Base-by-base conservation (phyloP, 306 rosid species). In the Cicer yamashitae region DNA sequence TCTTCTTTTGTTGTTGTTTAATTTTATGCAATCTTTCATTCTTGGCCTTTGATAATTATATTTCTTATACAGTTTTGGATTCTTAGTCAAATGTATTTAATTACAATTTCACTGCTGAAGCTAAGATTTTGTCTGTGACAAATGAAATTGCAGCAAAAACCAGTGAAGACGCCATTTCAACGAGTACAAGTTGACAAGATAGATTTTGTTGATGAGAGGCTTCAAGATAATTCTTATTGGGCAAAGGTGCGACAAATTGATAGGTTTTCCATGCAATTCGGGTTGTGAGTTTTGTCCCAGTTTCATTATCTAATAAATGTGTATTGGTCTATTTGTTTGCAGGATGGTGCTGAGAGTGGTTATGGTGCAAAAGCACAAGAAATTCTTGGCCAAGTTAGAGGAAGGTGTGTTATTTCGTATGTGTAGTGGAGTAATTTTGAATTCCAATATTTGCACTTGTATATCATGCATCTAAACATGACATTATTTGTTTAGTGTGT, bases 331-430 rank as follows among this genome's bases (percentile, higher is more conserved):
- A 75, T 83, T 65, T 76, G 47, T 77, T 67, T 53, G 78, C 92
- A 96, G 99, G 84, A 65, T 57, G 99, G 99, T 74, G 98, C 97
- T 6, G 98, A 92, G 17, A 67, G 0, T 71, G 99, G 99, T 67
- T 94, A 94, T 76, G 97, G 99, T 68, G 97, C 99, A 72, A 96
- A 96, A 91, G 99, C 97, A 25, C 87, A 92, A 81, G 99, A 92
- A 79, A 74, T 90, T 83, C 97, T 96, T 65, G 89, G 96, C 64
- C 98, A 90, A 85, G 99, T 96, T 66, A 87, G 94, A 80, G 98
- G 98, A 84, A 89, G 92, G 99, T 96, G 47, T 75, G 88, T 76
- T 60, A 57, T 52, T 64, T 57, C 22, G 1, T 53, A 22, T 56
- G 37, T 15, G 59, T 15, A 34, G 38, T 47, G 22, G 14, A 67